Evolutionary conservation across 2,329 filamentous ascomycete species (phyloP), one percentile per base, ranked within the genome.

Genomic region (Fusarium equiseti): DNA sequence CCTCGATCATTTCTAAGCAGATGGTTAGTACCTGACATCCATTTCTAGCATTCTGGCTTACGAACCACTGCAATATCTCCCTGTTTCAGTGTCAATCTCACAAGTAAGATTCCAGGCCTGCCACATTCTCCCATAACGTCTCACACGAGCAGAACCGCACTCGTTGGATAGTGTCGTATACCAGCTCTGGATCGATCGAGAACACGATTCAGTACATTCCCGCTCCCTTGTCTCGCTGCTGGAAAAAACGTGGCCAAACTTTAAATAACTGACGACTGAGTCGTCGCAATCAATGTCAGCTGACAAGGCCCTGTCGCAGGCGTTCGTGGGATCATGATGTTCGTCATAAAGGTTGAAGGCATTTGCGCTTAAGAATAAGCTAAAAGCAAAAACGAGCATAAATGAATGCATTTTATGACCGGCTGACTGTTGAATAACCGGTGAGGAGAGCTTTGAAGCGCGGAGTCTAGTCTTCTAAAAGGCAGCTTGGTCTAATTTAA

Each of bases 321-420:
- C 35, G 18, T 7, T 38, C 18, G 0, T n/a, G 6, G 35, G 18
- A 2, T 38, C 6, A 38, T 38, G 35, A n/a, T 38, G 35, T n/a
- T 38, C 6, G 3, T 38, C 6, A 2, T 38, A 38, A 2, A 38
- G 16, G 0, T 2, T 38, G 35, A 38, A 38, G 10, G 35, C 18
- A 38, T 11, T n/a, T 11, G 18, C 18, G 5, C 10, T 4, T 2
- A n/a, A n/a, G 2, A n/a, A 4, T 1, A 38, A 1, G 18, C 1
- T 38, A 2, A 38, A 12, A 4, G 10, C 6, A n/a, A 12, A 2
- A 38, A n/a, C 0, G 3, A 38, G 18, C 2, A 1, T 12, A 12
- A 18, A 38, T 38, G n/a, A 7, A 11, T 38, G 18, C 35, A 38
- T 38, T 38, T n/a, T 38, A 5, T 0, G 3, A 4, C 2, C 6